Evolutionary conservation across 305 asterid species (phyloP), one percentile per base, ranked within the genome.

Genomic region (Fraxinus ornus): DNA sequence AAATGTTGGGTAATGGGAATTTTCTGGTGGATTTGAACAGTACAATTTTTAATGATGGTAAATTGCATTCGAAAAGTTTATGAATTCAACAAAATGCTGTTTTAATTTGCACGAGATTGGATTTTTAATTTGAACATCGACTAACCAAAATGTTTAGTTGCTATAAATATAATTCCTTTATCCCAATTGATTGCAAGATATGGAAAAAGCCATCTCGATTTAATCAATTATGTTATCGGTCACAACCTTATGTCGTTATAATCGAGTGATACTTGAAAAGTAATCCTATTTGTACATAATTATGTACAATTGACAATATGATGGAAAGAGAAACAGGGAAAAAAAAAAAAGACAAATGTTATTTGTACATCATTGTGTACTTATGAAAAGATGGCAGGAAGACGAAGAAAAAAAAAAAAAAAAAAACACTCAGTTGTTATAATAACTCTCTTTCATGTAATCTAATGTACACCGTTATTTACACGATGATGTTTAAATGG

Each of bases 1-100:
- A 30, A 66, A 68, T 66, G 81, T 33, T 39, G 81, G 55, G 19
- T 41, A 4, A 28, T 44, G 2, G 62, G 80, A 35, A 35, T 37
- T 39, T 75, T 80, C 28, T 8, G 79, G 75, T 36, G 71, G 81
- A 80, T 76, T 64, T 70, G 35, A 15, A 15, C 75, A 13, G 3
- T 70, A 32, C 22, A 4, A 7, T 28, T 70, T 30, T 5, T 30
- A 68, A 13, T 26, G 39, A 70, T 70, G 37, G 39, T 1, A 70
- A 30, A 30, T 15, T 70, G 39, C 75, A 70, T 70, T 10, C 35
- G 35, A 66, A 26, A 66, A 66, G 33, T 3, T 2, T 22, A 22
- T 7, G 28, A 62, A 62, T 6, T 5, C 8, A 52, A 52, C 64
- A 52, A 52, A 52, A 52, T 17, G 62, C 62, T 44, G n/a, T 44